These are phyloP conservation scores for Metschnikowia lochheadii DNA, from an alignment of 805 yeast genomes.

Conservation along the genomic window DNA sequence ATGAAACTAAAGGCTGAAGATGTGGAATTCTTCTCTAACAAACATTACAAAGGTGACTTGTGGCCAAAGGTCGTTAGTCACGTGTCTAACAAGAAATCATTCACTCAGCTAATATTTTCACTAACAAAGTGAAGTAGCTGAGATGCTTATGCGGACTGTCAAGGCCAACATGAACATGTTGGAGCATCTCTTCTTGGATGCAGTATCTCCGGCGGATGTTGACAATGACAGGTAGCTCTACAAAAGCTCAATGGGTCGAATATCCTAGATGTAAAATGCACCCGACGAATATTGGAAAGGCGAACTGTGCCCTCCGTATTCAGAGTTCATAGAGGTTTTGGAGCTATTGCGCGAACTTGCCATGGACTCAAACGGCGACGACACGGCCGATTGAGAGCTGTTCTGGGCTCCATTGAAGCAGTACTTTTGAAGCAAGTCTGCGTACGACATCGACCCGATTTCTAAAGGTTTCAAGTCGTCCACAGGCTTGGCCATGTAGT, in stretches of 20 bases:
- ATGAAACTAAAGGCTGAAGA: no score
- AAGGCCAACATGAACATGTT: no score
- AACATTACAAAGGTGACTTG: no score
- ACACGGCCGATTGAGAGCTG: neutral
- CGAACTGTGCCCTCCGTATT: constrained; percentile 23
- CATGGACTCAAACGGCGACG: constrained; percentile 7
- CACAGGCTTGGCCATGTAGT: constrained; percentile 2
- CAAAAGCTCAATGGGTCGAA: neutral
- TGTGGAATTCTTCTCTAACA: no score
- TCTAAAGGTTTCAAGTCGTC: constrained; percentile 7
- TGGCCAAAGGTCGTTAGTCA: no score
- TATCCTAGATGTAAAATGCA: constrained; percentile 22
- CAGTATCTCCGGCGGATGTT: neutral
- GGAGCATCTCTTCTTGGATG: no score
- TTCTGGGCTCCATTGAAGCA: constrained; percentile 32
- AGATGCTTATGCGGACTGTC: no score
- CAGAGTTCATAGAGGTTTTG: constrained; percentile 17
- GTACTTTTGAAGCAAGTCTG: constrained; percentile 33
- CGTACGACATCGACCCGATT: constrained; percentile 26
- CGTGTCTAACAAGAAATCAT: no score
- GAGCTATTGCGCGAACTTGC: constrained; percentile 12
- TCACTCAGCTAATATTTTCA: no score
- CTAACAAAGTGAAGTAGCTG: no score
- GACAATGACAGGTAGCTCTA: neutral
- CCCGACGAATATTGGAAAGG: constrained; percentile 31